A percentile compares a stretch with the other conserved stretches of the same genome.
These are phyloP conservation scores for Kluyveromyces sp. DNA, from an alignment of 1,139 yeast species.

Conservation along the genomic window DNA sequence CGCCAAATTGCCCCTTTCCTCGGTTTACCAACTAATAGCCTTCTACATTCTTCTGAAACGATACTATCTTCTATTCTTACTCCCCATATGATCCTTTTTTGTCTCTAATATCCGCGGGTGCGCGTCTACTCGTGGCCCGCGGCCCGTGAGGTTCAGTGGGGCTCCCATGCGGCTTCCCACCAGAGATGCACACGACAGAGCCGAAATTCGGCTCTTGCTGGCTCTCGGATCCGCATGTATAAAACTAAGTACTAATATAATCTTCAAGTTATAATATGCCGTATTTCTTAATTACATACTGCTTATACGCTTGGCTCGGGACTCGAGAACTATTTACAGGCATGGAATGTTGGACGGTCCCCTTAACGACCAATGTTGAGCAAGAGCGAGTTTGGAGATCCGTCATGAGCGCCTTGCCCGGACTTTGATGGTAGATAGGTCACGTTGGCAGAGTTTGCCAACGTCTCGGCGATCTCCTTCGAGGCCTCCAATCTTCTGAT, in stretches of 20 bases:
- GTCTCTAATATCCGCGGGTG: too few species aligned
- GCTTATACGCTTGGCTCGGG: too few species aligned
- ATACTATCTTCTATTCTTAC: neutral
- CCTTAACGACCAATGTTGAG: constrained; percentile 51
- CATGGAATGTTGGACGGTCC: neutral
- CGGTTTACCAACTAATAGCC: neutral
- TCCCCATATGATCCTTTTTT: neutral
- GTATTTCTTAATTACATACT: neutral
- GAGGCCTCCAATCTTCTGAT: constrained; percentile 96
- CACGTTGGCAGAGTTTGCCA: constrained; percentile 77
- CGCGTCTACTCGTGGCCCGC: too few species aligned
- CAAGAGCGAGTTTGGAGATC: constrained; percentile 40
- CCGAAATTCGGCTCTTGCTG: too few species aligned
- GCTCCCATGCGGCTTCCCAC: neutral
- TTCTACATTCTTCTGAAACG: neutral
- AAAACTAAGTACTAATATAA: neutral
- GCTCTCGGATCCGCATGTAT: neutral
- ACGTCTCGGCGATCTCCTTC: constrained; percentile 84
- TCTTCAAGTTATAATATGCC: neutral
- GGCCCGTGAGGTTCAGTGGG: too few species aligned
- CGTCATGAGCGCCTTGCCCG: constrained; percentile 25
- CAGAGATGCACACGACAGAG: too few species aligned
- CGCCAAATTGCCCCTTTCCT: neutral
- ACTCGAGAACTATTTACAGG: constrained; percentile 8
- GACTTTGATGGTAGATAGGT: constrained; percentile 75